Evolutionary conservation across 1,284 basidiomycete genomes (phyloP).

Genomic region (Coniferiporia sulphurascens): DNA sequence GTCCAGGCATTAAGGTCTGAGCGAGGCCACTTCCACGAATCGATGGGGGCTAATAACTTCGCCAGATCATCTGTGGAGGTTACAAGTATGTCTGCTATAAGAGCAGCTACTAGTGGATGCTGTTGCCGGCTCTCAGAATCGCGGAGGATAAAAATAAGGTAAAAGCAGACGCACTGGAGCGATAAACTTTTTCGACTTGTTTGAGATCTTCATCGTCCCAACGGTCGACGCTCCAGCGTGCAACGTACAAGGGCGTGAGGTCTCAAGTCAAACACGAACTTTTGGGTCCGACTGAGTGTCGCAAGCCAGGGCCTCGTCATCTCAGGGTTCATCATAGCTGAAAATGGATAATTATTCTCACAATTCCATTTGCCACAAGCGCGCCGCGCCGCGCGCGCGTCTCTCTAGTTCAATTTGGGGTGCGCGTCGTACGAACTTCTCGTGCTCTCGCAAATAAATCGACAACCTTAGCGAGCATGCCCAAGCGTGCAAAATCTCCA

Average conservation of each 20-base stretch:
- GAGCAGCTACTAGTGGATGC: slow-evolving; percentile 73
- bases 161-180: slow-evolving; percentile 50
- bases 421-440: not conserved
- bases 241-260: not conserved
- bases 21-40: slow-evolving; percentile 90
- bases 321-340: not conserved
- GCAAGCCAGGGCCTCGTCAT: not conserved
- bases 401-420: not conserved
- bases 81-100: slow-evolving; percentile 63
- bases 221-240: slow-evolving; percentile 37
- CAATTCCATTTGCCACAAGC: not conserved
- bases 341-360: not conserved
- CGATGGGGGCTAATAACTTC: slow-evolving; percentile 58
- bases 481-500: slow-evolving; percentile 6
- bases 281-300: not conserved
- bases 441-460: not conserved
- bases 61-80: slow-evolving; percentile 64
- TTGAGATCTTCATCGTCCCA: slow-evolving; percentile 72
- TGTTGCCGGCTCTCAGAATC: slow-evolving; percentile 27
- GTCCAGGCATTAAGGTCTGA: slow-evolving; percentile 98
- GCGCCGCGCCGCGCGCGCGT: not conserved
- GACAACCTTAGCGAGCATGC: not conserved
- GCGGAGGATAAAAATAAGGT: slow-evolving; percentile 12
- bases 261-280: slow-evolving; percentile 2
- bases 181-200: slow-evolving; percentile 71